A percentile compares a stretch with the other conserved stretches of the same genome.
phyloP scores from a whole-genome alignment of 805 yeast species.

The Wickerhamomyces ciferrii region DNA sequence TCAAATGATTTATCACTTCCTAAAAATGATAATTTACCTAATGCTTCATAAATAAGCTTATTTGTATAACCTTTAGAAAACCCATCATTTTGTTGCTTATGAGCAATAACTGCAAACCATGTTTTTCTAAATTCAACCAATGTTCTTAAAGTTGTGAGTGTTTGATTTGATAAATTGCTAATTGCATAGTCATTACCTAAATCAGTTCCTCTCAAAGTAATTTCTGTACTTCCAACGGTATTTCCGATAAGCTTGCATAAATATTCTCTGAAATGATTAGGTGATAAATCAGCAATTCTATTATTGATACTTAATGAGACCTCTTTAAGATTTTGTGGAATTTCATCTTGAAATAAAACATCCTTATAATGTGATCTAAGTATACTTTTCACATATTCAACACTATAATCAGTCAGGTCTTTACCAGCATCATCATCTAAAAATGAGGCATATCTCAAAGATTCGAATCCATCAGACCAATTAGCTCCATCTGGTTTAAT shows the following conservation, averaged over 20 bases:
- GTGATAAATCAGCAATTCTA: conserved; percentile 28
- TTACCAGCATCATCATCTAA: conserved; percentile 1
- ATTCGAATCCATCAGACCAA: conserved; percentile 16
- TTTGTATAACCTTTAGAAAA: conserved; percentile 4
- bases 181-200: conserved; percentile 38
- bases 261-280: conserved; percentile 19
- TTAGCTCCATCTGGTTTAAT: conserved; percentile 1
- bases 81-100: background rate
- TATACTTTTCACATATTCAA: background rate
- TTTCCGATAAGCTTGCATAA: conserved; percentile 36
- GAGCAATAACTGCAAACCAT: conserved; percentile 1
- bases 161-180: conserved; percentile 57
- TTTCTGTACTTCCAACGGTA: conserved; percentile 61
- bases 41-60: conserved; percentile 15
- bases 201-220: conserved; percentile 49
- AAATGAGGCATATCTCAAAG: conserved; percentile 3
- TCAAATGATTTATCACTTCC: conserved; percentile 28
- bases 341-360: conserved; percentile 1
- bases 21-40: conserved; percentile 30
- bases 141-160: conserved; percentile 52
- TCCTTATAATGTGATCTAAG: conserved; percentile 7
- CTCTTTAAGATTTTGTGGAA: conserved; percentile 5
- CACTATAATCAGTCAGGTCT: conserved; percentile 9
- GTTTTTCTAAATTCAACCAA: conserved; percentile 29
- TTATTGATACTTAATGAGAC: conserved; percentile 4